phyloP scores from a whole-genome alignment of 805 yeast species.

The Saccharomycopsis selenospora region DNA sequence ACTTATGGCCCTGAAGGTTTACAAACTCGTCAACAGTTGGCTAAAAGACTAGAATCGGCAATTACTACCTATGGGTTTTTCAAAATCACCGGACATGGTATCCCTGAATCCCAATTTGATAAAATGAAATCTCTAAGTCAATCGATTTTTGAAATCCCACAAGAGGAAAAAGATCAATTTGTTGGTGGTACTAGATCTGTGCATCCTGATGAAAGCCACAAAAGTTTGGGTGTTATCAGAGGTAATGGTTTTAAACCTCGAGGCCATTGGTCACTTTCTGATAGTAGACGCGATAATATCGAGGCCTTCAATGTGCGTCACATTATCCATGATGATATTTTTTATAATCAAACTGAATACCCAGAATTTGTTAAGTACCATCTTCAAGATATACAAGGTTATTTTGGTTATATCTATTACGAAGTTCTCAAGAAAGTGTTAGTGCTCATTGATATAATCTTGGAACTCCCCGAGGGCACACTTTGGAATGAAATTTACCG shows the following conservation, averaged over 20 bases:
- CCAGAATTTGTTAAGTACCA: constrained; percentile 37
- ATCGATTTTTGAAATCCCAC: constrained; percentile 34
- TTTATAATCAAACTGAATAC: constrained; percentile 25
- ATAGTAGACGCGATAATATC: constrained; percentile 38
- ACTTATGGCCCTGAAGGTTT: constrained; percentile 33
- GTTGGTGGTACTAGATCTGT: constrained; percentile 35
- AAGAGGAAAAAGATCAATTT: constrained; percentile 33
- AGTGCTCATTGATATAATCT: constrained; percentile 36
- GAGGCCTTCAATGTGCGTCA: constrained; percentile 39
- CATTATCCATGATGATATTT: constrained; percentile 31
- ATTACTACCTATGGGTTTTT: constrained; percentile 39
- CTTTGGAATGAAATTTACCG: constrained; percentile 33
- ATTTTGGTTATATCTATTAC: constrained; percentile 34
- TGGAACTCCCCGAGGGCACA: constrained; percentile 42
- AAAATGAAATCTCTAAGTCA: constrained; percentile 36
- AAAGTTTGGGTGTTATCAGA: constrained; percentile 37
- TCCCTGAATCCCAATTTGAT: constrained; percentile 29
- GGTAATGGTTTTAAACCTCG: constrained; percentile 43
- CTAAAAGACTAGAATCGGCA: constrained; percentile 34
- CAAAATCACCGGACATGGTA: constrained; percentile 37
- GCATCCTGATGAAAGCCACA: constrained; percentile 25
- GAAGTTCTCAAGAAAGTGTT: constrained; percentile 33
- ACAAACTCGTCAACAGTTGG: constrained; percentile 29
- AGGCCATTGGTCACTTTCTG: constrained; percentile 41
- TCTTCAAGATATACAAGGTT: constrained; percentile 34